Conservation (phyloP, 331 rosid genomes). For the Malus hybrid region DNA sequence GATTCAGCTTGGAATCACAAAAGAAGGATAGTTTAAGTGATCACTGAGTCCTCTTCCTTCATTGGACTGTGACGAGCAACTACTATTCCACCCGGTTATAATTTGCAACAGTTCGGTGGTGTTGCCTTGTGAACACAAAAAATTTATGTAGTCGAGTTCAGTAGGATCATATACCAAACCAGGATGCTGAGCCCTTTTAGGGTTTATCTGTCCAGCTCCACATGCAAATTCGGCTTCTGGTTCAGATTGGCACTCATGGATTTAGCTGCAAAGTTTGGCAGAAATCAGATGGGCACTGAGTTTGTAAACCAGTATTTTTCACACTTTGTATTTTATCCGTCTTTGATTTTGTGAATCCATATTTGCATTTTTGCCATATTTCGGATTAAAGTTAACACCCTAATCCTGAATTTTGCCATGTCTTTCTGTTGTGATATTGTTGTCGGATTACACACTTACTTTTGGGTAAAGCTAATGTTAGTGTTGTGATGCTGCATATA, state of each 20-base stretch:
- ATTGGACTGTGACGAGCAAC: not conserved
- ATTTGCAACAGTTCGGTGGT: not conserved
- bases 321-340: too few relatives aligned
- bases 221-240: slow-evolving; percentile 22
- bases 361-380: too few relatives aligned
- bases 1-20: not conserved
- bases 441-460: too few relatives aligned
- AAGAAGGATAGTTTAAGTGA: slow-evolving; percentile 2
- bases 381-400: too few relatives aligned
- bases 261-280: not conserved
- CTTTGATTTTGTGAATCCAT: too few relatives aligned
- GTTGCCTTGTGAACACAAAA: slow-evolving; percentile 22
- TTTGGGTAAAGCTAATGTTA: too few relatives aligned
- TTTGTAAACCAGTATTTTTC: too few relatives aligned
- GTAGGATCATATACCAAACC: slow-evolving; percentile 16
- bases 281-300: too few relatives aligned
- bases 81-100: not conserved
- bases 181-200: slow-evolving; percentile 1
- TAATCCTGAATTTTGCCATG: too few relatives aligned
- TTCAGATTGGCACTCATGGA: not conserved
- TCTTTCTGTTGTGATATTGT: too few relatives aligned
- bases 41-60: not conserved
- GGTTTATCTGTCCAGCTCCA: slow-evolving; percentile 24
- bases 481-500: too few relatives aligned
- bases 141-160: not conserved